phyloP scores from a whole-genome alignment of 306 rosid species.

The Hippophae gyantsensis region DNA sequence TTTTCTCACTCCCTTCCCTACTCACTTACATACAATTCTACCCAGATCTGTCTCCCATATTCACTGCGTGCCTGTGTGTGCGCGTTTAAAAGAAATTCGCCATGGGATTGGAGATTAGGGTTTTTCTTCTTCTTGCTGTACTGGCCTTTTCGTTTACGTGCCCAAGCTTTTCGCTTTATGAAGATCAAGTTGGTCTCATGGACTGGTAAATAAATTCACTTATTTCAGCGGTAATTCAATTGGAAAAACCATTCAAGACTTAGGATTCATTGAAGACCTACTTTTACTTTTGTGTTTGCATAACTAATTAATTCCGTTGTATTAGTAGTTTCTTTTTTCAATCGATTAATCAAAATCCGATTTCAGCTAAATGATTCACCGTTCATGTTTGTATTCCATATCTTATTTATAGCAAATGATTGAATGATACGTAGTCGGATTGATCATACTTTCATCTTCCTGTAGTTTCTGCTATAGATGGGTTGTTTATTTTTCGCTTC shows the following conservation, averaged over 20 bases:
- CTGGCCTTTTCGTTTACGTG: constrained; percentile 25
- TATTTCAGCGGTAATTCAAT: background rate
- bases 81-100: constrained; percentile 29
- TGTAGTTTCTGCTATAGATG: no score
- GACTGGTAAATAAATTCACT: constrained; percentile 58
- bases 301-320: no score
- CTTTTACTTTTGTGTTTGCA: background rate
- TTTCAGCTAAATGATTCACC: no score
- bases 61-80: constrained; percentile 3
- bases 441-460: no score
- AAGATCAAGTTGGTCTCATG: constrained; percentile 96
- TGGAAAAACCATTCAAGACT: background rate
- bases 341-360: no score
- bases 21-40: background rate
- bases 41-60: constrained; percentile 38
- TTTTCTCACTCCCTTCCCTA: background rate
- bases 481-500: no score
- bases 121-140: constrained; percentile 26
- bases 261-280: background rate
- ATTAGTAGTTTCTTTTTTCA: no score
- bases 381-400: no score
- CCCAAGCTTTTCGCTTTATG: constrained; percentile 47
- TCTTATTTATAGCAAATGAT: no score
- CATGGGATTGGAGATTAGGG: constrained; percentile 71
- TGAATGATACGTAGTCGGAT: no score